A percentile compares a stretch with the other conserved stretches of the same genome.
phyloP scores from a whole-genome alignment of 2,329 filamentous ascomycete genomes.

The Fusarium sp. region DNA sequence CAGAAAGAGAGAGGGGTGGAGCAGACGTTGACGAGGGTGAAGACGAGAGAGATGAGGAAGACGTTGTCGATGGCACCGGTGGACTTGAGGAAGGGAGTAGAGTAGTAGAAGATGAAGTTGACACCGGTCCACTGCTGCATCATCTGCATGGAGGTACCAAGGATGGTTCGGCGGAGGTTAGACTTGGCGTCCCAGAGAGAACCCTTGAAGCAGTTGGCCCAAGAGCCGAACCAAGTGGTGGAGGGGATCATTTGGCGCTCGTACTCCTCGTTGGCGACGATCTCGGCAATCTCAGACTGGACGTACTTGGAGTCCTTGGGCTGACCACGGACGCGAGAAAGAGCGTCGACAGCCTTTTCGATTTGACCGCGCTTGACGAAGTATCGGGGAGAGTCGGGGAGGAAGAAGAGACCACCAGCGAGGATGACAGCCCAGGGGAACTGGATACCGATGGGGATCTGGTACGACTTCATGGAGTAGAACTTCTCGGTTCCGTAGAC shows the following conservation, averaged over 20 bases:
- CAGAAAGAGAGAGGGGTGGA: slow-evolving; percentile 91
- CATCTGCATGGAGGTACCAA: slow-evolving; percentile 81
- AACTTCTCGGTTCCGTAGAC: slow-evolving; percentile 35
- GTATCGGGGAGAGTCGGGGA: slow-evolving; percentile 39
- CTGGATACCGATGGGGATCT: slow-evolving; percentile 36
- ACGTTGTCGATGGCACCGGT: slow-evolving; percentile 79
- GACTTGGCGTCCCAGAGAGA: slow-evolving; percentile 48
- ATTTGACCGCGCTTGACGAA: slow-evolving; percentile 36
- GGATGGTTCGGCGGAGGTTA: slow-evolving; percentile 61
- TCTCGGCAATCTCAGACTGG: slow-evolving; percentile 38
- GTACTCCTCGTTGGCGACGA: slow-evolving; percentile 89
- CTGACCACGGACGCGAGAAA: slow-evolving; percentile 30
- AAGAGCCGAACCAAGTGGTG: slow-evolving; percentile 28
- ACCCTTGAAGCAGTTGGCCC: slow-evolving; percentile 41
- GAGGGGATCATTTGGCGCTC: slow-evolving; percentile 60
- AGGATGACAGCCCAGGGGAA: slow-evolving; percentile 40
- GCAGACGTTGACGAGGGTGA: slow-evolving; percentile 86
- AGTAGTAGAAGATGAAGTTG: slow-evolving; percentile 94
- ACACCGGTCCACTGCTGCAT: slow-evolving; percentile 88
- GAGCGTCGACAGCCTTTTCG: slow-evolving; percentile 32
- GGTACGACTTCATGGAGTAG: slow-evolving; percentile 25
- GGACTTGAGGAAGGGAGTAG: slow-evolving; percentile 84
- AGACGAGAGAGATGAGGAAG: slow-evolving; percentile 87
- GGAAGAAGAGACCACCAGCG: slow-evolving; percentile 35
- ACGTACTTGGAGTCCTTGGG: slow-evolving; percentile 39